Base-by-base conservation (phyloP, 495 filamentous ascomycete genomes). In the Gamarada debralockiae region DNA sequence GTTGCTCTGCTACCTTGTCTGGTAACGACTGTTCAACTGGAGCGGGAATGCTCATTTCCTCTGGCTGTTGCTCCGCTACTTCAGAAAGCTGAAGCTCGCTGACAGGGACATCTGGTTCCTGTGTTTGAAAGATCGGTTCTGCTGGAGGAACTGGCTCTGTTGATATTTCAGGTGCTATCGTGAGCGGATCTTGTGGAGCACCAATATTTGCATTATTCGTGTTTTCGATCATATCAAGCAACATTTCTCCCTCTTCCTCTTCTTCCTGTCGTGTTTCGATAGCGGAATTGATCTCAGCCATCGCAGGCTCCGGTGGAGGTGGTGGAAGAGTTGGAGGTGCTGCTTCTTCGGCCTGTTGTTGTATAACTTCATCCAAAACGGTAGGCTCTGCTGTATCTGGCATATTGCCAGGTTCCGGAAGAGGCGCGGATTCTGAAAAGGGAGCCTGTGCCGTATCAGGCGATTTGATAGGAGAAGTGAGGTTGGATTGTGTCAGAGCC, bases 231-330 rank as follows among this genome's bases (percentile, higher is more conserved):
- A 58, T 63, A 15, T 60, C 61, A 17, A 60, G 44, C 12, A 63
- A 17, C 61, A 58, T 57, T 38, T 52, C 48, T 27, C 60, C 61
- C 23, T 59, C 56, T 33, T 47, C 53, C 47, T 56, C 56, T 25
- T 60, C 57, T 48, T 55, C 61, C 21, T 53, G 36, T 15, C 25
- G 27, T 12, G 34, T 33, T 34, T 52, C 42, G 13, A 34, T 40
- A 22, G 50, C 25, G 3, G 41, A 50, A 2, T 22, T 8, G 6
- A 24, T 47, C 20, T 59, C 51, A 6, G 29, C 38, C 13, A 39
- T 22, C 17, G 57, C 52, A 17, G 56, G 57, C n/a, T 53, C 50
- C 14, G 60, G 56, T 17, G 60, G 60, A 10, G 48, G 42, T 9
- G 47, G 25, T 20, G 57, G 54, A 2, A 55, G 36, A 2, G 25